Conservation (phyloP, 2,329 filamentous ascomycete species). For the Lithohypha guttulata region DNA sequence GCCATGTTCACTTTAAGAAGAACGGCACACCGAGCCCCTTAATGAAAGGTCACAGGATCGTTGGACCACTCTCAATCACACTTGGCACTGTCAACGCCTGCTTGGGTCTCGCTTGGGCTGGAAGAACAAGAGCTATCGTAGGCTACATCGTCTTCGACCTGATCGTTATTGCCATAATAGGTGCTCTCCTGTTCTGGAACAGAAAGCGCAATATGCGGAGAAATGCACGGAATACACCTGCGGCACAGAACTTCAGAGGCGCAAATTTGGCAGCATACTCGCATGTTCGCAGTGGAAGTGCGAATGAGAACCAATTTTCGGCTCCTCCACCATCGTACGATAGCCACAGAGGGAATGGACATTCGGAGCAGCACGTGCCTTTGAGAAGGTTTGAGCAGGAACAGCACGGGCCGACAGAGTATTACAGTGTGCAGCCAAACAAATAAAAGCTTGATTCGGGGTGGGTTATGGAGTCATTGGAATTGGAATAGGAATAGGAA, state of each 20-base stretch:
- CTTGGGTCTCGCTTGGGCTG: constrained; percentile 48
- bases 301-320: neutral
- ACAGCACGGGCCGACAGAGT: neutral
- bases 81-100: constrained; percentile 48
- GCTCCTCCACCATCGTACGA: constrained; percentile 7
- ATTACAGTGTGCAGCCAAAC: constrained; percentile 9
- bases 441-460: too few relatives aligned
- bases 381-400: constrained; percentile 1
- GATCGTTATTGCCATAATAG: constrained; percentile 30
- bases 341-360: too few relatives aligned
- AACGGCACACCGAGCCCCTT: constrained; percentile 41
- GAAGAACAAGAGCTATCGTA: constrained; percentile 38
- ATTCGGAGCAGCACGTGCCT: neutral
- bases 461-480: too few relatives aligned
- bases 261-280: constrained; percentile 8
- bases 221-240: constrained; percentile 18
- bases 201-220: constrained; percentile 25
- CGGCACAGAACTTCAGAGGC: constrained; percentile 21
- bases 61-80: constrained; percentile 44
- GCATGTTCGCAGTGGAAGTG: constrained; percentile 1
- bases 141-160: constrained; percentile 38
- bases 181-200: constrained; percentile 27
- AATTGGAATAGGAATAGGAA: too few relatives aligned
- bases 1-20: constrained; percentile 45
- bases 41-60: constrained; percentile 44